phyloP scores from a whole-genome alignment of 345 rosid species.

The Abelmoschus esculentus region DNA sequence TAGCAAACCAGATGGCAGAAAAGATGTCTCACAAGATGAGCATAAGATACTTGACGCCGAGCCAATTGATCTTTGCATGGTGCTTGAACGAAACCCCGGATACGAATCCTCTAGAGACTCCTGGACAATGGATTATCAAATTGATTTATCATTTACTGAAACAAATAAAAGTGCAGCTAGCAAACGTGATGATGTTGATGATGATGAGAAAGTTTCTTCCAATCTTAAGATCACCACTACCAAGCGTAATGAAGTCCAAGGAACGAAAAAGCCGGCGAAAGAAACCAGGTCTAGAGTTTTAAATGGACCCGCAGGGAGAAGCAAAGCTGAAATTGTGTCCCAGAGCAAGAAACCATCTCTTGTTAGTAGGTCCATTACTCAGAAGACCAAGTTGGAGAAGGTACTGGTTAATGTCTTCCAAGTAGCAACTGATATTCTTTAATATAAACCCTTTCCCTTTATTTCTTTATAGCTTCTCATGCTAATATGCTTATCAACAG shows the following conservation, averaged over 20 bases:
- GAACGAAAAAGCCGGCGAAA: slow-evolving; percentile 30
- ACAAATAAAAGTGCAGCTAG: slow-evolving; percentile 27
- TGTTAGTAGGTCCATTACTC: slow-evolving; percentile 45
- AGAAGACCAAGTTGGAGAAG: slow-evolving; percentile 77
- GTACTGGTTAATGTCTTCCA: slow-evolving; percentile 21
- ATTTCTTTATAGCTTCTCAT: slow-evolving; percentile 1
- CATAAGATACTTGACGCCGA: slow-evolving; percentile 26
- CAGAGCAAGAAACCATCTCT: slow-evolving; percentile 40
- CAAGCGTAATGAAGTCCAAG: slow-evolving; percentile 26
- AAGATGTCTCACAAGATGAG: slow-evolving; percentile 22
- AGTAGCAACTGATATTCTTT: neutral
- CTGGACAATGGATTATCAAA: slow-evolving; percentile 41
- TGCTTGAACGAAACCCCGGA: slow-evolving; percentile 45
- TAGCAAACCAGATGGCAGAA: slow-evolving; percentile 1
- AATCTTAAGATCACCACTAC: slow-evolving; percentile 8
- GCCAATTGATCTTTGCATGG: slow-evolving; percentile 58
- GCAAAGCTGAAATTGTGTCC: slow-evolving; percentile 26
- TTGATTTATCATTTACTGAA: slow-evolving; percentile 49
- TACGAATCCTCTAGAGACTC: slow-evolving; percentile 7
- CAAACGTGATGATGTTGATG: slow-evolving; percentile 16
- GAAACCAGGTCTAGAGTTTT: slow-evolving; percentile 32
- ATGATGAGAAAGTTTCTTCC: slow-evolving; percentile 25
- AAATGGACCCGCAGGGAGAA: slow-evolving; percentile 23
- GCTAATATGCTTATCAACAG: slow-evolving; percentile 26
- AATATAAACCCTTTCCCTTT: neutral